phyloP scores from a whole-genome alignment of 2,329 filamentous ascomycete genomes.

The Diaporthe capsici region DNA sequence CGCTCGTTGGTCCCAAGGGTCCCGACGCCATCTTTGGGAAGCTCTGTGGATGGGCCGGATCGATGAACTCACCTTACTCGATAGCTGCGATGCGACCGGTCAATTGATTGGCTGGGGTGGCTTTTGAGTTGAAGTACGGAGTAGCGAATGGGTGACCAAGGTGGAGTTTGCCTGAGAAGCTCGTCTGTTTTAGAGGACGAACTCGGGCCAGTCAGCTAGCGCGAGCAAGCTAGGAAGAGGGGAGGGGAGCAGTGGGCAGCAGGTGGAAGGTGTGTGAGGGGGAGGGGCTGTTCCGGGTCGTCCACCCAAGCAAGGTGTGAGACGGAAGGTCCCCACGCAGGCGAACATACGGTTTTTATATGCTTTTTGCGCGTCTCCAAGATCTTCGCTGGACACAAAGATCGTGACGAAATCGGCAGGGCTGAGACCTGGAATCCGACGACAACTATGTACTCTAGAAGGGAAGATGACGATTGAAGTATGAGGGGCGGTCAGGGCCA shows the following conservation, averaged over 20 bases:
- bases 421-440: conserved; percentile 3
- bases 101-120: conserved; percentile 42
- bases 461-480: conserved; percentile 34
- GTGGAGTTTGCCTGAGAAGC: conserved; percentile 42
- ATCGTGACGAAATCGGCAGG: conserved; percentile 37
- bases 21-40: conserved; percentile 2
- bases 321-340: conserved; percentile 20
- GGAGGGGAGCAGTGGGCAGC: conserved; percentile 13
- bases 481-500: conserved; percentile 35
- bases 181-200: conserved; percentile 41
- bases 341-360: conserved; percentile 14
- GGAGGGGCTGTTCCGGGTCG: conserved; percentile 30
- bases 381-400: conserved; percentile 14
- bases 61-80: conserved; percentile 40
- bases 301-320: conserved; percentile 28
- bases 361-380: conserved; percentile 2
- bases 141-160: conserved; percentile 37
- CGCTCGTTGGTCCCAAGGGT: conserved; percentile 18
- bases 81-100: conserved; percentile 38
- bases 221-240: conserved; percentile 9
- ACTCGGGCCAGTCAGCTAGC: conserved; percentile 40
- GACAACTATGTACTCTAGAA: conserved; percentile 1
- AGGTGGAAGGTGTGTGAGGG: conserved; percentile 27
- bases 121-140: conserved; percentile 41
- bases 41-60: conserved; percentile 23